Percentiles rank a stretch among this genome's conserved stretches.
These are phyloP conservation scores for Podospora appendiculata DNA, from an alignment of 495 filamentous ascomycete genomes.

Conservation along the genomic window DNA sequence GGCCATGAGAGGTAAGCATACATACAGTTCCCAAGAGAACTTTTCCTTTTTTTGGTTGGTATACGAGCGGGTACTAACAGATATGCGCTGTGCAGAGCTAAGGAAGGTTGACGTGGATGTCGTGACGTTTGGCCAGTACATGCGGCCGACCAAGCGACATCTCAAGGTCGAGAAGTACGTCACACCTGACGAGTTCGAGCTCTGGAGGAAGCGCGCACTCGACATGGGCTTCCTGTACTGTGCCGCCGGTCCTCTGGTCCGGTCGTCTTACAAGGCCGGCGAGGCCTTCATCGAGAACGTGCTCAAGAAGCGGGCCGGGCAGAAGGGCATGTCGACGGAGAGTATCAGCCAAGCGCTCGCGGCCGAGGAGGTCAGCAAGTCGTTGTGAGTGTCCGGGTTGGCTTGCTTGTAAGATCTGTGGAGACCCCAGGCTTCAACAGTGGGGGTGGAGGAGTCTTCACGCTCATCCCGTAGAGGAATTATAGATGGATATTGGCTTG, in stretches of 20 bases:
- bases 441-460: too few relatives aligned
- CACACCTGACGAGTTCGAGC: conserved; percentile 80
- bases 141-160: conserved; percentile 95
- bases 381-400: not conserved
- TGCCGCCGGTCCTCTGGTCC: conserved; percentile 84
- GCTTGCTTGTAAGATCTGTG: too few relatives aligned
- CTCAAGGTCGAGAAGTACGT: conserved; percentile 94
- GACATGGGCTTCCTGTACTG: conserved; percentile 97
- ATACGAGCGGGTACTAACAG: not conserved
- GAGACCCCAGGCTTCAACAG: too few relatives aligned
- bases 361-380: conserved; percentile 10
- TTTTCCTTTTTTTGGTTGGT: not conserved
- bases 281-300: conserved; percentile 99
- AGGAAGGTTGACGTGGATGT: conserved; percentile 78
- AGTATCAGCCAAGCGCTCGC: conserved; percentile 14
- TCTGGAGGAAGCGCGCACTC: conserved; percentile 82
- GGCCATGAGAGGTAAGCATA: conserved; percentile 53
- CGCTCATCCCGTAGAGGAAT: too few relatives aligned
- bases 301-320: conserved; percentile 69
- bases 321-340: conserved; percentile 21
- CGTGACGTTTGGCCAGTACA: conserved; percentile 98
- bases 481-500: too few relatives aligned
- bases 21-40: not conserved
- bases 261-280: conserved; percentile 93
- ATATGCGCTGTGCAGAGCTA: conserved; percentile 43